Conservation (phyloP, 2,329 filamentous ascomycete species). For the Plenodomus lindquistii region DNA sequence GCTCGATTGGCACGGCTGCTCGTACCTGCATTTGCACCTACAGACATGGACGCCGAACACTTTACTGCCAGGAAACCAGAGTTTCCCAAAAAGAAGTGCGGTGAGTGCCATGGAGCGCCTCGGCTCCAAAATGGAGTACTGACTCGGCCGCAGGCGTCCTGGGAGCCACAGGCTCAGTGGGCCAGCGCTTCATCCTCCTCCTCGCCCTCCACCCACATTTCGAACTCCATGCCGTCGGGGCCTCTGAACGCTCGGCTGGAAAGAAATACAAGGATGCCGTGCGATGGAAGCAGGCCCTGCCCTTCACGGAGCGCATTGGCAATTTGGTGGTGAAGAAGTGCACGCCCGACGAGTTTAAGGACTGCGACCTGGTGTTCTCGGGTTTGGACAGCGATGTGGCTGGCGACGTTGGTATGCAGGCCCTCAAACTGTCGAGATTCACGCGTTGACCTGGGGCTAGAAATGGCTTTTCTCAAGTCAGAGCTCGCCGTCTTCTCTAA, state of each 20-base stretch:
- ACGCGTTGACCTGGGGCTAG: constrained; percentile 40
- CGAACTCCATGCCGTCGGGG: constrained; percentile 83
- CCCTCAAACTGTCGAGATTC: not conserved
- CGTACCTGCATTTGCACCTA: not conserved
- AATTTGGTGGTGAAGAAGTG: constrained; percentile 86
- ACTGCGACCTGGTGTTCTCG: constrained; percentile 92
- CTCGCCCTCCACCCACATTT: constrained; percentile 87
- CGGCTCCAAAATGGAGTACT: constrained; percentile 5
- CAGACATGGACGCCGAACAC: constrained; percentile 49
- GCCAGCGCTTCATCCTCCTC: constrained; percentile 92
- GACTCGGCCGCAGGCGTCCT: constrained; percentile 62
- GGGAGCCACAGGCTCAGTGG: constrained; percentile 90
- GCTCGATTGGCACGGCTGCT: constrained; percentile 24
- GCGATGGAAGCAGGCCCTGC: constrained; percentile 87
- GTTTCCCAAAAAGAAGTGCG: constrained; percentile 59
- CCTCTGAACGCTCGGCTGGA: constrained; percentile 84
- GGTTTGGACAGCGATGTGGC: constrained; percentile 92
- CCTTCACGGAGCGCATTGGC: constrained; percentile 75
- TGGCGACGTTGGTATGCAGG: constrained; percentile 76
- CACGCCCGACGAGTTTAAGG: constrained; percentile 76
- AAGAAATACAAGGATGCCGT: constrained; percentile 96
- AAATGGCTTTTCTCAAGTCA: constrained; percentile 87
- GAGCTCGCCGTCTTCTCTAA: constrained; percentile 95
- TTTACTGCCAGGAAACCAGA: constrained; percentile 45
- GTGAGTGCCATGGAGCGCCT: constrained; percentile 50